Evolutionary conservation across 1,139 yeast species (phyloP).

Genomic region (Lodderomyces jiufengensis): DNA sequence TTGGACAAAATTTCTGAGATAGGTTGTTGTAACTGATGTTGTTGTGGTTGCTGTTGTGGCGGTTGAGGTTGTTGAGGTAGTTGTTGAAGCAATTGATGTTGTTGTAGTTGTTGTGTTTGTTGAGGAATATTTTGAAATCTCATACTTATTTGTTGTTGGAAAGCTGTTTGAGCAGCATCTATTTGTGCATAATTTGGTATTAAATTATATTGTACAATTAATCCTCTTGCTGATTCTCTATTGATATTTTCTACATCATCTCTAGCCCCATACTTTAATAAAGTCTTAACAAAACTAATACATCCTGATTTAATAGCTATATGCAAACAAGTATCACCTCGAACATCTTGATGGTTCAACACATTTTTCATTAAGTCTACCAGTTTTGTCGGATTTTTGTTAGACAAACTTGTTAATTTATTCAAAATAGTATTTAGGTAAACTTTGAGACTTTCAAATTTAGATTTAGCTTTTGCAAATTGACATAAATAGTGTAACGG

Average conservation of each 20-base stretch:
- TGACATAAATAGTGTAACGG: conserved; percentile 74
- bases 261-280: conserved; percentile 45
- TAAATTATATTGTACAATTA: conserved; percentile 26
- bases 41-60: conserved; percentile 8
- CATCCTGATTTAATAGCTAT: conserved; percentile 51
- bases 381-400: conserved; percentile 23
- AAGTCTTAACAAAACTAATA: conserved; percentile 33
- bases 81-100: conserved; percentile 7
- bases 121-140: conserved; percentile 10
- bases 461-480: conserved; percentile 47
- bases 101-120: conserved; percentile 9
- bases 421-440: conserved; percentile 38
- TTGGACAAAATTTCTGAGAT: background rate
- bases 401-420: conserved; percentile 33
- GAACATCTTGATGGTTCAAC: conserved; percentile 63
- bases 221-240: conserved; percentile 36
- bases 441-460: conserved; percentile 43
- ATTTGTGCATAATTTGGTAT: conserved; percentile 15
- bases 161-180: conserved; percentile 9
- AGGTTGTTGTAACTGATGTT: conserved; percentile 8
- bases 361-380: conserved; percentile 56
- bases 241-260: conserved; percentile 42
- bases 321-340: conserved; percentile 69
- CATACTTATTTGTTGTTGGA: conserved; percentile 11
- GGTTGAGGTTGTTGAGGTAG: conserved; percentile 1